Base-by-base conservation (phyloP, 768 basidiomycete genomes). In the Lentinus tigrinus region DNA sequence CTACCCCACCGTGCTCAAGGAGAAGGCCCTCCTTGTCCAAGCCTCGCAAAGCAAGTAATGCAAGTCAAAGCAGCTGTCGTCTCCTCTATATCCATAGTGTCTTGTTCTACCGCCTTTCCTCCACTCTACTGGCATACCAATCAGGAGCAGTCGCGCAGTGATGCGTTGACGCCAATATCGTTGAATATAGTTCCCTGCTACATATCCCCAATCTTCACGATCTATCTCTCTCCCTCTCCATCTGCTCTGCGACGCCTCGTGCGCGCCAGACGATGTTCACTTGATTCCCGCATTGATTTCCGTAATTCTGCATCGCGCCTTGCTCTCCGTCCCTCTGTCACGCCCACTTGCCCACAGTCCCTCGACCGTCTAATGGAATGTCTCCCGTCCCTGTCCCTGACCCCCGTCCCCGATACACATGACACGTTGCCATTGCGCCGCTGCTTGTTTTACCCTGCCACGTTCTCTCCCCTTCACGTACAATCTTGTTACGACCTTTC, bases 1-100 rank as follows among this genome's bases (percentile, higher is more conserved):
- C 69, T 94, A 91, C 70, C 89, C 91, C 11, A 74, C 83, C 8
- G 81, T 93, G 2, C 77, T 95, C 58, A 93, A 89, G 74, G 90
- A 92, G 70, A 94, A 93, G 74, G 85, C 75, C 11, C 58, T 77
- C 44, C 67, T 68, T 10, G 61, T 64, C 28, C 67, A 66, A 42
- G 63, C 65, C 23, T 57, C 60, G 17, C 49, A 53, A 31, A 48
- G 51, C 61, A 67, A 67, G 52, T 70, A 58, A 63, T 21, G n/a
- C 1, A 27, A 31, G 10, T 27, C 46, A 10, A 39, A 44, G 34
- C 19, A 31, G 24, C 28, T 49, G n/a, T 17, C 37, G 26, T 23
- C 31, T 16, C n/a, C 31, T 53, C 28, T 46, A 27, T 40, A 40
- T 46, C 39, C 27, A 24, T 53, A 34, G 44, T 43, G 39, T 23